Percentiles rank a stretch among this genome's conserved stretches.
phyloP scores from a whole-genome alignment of 495 filamentous ascomycete species.

The Lichenothelia convexa region DNA sequence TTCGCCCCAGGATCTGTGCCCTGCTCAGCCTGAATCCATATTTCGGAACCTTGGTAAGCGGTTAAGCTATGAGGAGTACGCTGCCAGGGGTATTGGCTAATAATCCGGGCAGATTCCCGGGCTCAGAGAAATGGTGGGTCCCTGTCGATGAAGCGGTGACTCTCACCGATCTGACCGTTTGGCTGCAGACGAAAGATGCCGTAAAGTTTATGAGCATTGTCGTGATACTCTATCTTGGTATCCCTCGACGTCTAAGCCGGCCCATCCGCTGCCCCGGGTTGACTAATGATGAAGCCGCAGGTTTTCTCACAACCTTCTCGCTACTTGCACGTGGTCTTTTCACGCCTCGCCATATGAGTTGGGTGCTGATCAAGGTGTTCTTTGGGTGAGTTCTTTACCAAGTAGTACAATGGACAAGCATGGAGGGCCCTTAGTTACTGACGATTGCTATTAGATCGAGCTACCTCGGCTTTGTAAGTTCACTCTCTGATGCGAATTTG shows the following conservation, averaged over 20 bases:
- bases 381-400: constrained; percentile 43
- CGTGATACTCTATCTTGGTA: constrained; percentile 57
- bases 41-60: constrained; percentile 57
- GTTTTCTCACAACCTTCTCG: constrained; percentile 84
- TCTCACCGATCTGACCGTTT: constrained; percentile 16
- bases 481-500: no score
- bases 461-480: constrained; percentile 62
- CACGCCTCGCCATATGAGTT: constrained; percentile 58
- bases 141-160: background rate
- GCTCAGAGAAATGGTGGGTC: constrained; percentile 62
- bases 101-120: constrained; percentile 43
- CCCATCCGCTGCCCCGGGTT: background rate
- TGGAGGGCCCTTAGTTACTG: no score
- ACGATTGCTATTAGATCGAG: constrained; percentile 32
- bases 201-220: constrained; percentile 83
- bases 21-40: constrained; percentile 78
- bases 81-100: no score
- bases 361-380: constrained; percentile 75
- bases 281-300: constrained; percentile 21
- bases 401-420: no score
- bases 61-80: no score
- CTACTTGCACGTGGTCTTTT: constrained; percentile 67
- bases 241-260: constrained; percentile 8
- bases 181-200: constrained; percentile 68
- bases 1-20: constrained; percentile 47